Conservation (phyloP, 1,284 basidiomycete species). For the Microbotryum intermedium region DNA sequence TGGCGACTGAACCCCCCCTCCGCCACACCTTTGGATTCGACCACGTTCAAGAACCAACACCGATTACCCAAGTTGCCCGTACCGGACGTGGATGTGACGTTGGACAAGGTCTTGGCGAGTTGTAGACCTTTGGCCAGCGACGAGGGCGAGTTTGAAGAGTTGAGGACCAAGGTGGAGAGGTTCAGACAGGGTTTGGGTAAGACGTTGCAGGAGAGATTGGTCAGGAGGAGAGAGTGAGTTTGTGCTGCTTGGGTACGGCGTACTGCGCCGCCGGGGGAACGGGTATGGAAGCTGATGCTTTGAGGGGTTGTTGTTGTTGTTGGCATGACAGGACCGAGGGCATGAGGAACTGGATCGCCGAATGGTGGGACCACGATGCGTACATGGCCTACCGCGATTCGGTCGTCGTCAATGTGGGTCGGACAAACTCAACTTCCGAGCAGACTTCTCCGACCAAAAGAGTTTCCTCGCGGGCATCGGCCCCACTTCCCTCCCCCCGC, state of each 20-base stretch:
- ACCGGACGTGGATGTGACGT: constrained; percentile 21
- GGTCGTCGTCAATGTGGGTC: constrained; percentile 31
- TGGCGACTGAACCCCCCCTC: constrained; percentile 29
- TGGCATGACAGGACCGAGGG: background rate
- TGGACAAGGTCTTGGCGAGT: constrained; percentile 20
- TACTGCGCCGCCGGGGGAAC: background rate
- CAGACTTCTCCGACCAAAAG: too few species aligned
- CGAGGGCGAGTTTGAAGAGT: constrained; percentile 4
- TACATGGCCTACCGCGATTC: constrained; percentile 34
- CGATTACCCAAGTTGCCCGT: constrained; percentile 29
- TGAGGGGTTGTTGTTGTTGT: background rate
- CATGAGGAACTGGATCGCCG: constrained; percentile 31
- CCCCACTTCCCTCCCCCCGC: too few species aligned
- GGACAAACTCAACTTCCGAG: background rate
- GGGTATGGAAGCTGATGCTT: background rate
- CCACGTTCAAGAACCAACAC: constrained; percentile 22
- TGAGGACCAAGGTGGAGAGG: constrained; percentile 18
- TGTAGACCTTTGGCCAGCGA: constrained; percentile 19
- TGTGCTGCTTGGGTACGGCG: background rate
- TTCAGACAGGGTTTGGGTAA: constrained; percentile 17
- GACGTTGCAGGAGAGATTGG: constrained; percentile 26
- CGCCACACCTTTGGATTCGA: constrained; percentile 10
- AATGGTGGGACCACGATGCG: constrained; percentile 33
- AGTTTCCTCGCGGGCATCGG: too few species aligned
- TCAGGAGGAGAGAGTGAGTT: constrained; percentile 17